Base-by-base conservation (phyloP, 257 asterid species). In the Penstemon eatonii region DNA sequence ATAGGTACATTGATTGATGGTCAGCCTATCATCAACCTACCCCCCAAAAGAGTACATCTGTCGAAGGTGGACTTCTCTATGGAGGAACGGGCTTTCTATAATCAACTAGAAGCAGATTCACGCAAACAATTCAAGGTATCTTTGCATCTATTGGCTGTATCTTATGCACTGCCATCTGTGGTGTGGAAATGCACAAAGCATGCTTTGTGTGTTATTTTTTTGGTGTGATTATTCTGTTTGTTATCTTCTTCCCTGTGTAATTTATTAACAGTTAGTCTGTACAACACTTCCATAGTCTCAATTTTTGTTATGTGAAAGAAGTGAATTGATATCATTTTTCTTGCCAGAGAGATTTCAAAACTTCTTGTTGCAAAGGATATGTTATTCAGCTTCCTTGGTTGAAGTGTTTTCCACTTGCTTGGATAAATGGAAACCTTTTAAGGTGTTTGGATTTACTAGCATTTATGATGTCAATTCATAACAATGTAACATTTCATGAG, bases 61-160 rank as follows among this genome's bases (percentile, higher is more conserved):
- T 69, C 71, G 60, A 84, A 73, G 87, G 96, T 89, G 77, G 90
- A 84, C 2, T 94, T 94, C 82, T 80, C 99, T 68, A 10, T 74
- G 18, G 95, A 89, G 77, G 99, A 94, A 78, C 81, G 96, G 52
- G 74, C 83, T 25, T 94, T 91, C 76, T 94, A 94, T 69, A 79
- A 76, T 72, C 80, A 77, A 75, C 90, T 94, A 73, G 97, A 91
- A 79, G 75, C 85, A 50, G 95, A 89, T 71, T 91, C 99, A 11
- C 90, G 88, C 58, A 80, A 83, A 50, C 97, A 89, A 65, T 94
- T 94, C 77, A 91, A 94, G 99, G 99, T 93, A 36, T 75, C 72
- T 72, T 38, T 73, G 67, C 58, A 65, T 52, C 3, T 43, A 13
- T 42, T 2, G 2, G 33, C 52, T 62, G 39, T 4, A 13, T 6